Conservation (phyloP, 768 basidiomycete genomes). For the Auriscalpium vulgare region DNA sequence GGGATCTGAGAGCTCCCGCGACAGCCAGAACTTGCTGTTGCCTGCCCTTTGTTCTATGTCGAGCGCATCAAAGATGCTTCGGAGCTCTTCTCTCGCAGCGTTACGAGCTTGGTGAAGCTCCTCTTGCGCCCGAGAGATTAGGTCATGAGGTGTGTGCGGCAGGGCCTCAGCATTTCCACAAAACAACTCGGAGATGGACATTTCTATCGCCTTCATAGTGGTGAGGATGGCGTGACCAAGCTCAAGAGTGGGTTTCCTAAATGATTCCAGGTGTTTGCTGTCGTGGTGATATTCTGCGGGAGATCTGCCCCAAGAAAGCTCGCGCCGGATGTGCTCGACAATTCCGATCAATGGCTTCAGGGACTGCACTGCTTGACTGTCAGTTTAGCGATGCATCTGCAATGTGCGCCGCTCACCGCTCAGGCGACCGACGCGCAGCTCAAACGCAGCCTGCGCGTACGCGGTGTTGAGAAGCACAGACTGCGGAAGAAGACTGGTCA, state of each 20-base stretch:
- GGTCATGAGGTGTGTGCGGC: constrained; percentile 15
- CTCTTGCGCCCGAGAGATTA: constrained; percentile 9
- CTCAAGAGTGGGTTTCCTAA: constrained; percentile 22
- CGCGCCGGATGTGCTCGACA: constrained; percentile 38
- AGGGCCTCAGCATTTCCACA: constrained; percentile 12
- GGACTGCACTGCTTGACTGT: constrained; percentile 26
- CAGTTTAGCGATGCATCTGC: neutral
- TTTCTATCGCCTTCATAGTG: constrained; percentile 28
- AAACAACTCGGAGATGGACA: constrained; percentile 17
- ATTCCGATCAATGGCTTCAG: constrained; percentile 36
- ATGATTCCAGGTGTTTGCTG: constrained; percentile 9
- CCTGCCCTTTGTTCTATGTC: constrained; percentile 19
- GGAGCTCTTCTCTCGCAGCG: constrained; percentile 20
- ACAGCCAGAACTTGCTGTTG: constrained; percentile 16
- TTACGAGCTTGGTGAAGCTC: constrained; percentile 7
- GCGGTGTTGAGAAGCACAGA: constrained; percentile 32
- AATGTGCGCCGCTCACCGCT: constrained; percentile 24
- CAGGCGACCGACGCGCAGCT: constrained; percentile 36
- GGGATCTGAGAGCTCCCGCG: constrained; percentile 26
- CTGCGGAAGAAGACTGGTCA: constrained; percentile 23
- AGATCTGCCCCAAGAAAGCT: constrained; percentile 35
- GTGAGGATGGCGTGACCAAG: constrained; percentile 29
- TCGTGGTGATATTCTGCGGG: constrained; percentile 10
- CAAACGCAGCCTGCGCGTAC: constrained; percentile 39
- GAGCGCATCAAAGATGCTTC: constrained; percentile 24